A percentile compares a stretch with the other conserved stretches of the same genome.
Conservation (phyloP, 192 early-diverging fungal genomes). For the Coemansia sp. region DNA sequence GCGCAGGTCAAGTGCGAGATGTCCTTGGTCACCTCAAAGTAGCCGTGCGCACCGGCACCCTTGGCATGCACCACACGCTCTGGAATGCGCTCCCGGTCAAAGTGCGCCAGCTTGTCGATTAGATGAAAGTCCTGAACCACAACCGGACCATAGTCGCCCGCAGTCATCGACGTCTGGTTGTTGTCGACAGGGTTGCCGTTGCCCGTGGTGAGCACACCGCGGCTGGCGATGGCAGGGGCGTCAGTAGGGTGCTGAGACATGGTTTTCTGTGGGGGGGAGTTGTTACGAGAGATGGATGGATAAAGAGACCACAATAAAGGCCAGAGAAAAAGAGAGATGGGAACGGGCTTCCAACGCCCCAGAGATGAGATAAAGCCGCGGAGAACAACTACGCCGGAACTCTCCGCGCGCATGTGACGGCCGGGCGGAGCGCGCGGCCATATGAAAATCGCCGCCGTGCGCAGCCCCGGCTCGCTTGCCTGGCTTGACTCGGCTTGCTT, state of each 20-base stretch:
- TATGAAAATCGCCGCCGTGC: not conserved
- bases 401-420: not conserved
- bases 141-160: constrained; percentile 61
- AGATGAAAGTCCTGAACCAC: constrained; percentile 69
- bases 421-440: not conserved
- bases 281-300: not conserved
- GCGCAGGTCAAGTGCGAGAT: constrained; percentile 64
- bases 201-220: constrained; percentile 50
- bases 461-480: not conserved
- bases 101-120: constrained; percentile 75
- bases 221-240: constrained; percentile 34
- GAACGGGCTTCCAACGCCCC: not conserved
- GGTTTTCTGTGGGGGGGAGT: not conserved
- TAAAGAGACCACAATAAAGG: not conserved
- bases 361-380: not conserved
- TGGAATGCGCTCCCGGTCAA: constrained; percentile 81
- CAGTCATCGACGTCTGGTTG: constrained; percentile 67
- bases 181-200: constrained; percentile 69
- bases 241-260: constrained; percentile 34
- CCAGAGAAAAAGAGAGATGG: not conserved
- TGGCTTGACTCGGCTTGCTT: not conserved
- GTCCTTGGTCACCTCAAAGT: constrained; percentile 74
- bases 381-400: not conserved
- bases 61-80: constrained; percentile 86
- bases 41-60: constrained; percentile 77